Conservation (phyloP, 108 stramenopile genomes). For the Chaetoceros tenuissimus region DNA sequence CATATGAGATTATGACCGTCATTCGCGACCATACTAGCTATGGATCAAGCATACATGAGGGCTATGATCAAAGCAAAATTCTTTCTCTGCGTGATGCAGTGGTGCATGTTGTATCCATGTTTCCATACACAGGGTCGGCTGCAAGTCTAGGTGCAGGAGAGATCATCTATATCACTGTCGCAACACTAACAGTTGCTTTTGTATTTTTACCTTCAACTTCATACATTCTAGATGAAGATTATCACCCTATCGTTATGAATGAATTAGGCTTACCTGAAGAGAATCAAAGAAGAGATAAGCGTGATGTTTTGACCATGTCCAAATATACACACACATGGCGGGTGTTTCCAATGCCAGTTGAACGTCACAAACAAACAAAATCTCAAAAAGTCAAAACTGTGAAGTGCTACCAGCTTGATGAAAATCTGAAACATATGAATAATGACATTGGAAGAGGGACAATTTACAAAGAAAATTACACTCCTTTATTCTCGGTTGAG, state of each 20-base stretch:
- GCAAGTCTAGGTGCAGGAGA: slow-evolving; percentile 59
- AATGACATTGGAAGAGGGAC: slow-evolving; percentile 17
- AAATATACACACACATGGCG: slow-evolving; percentile 55
- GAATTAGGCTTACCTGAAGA: slow-evolving; percentile 21
- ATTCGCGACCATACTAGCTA: no score
- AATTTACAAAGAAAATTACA: slow-evolving; percentile 44
- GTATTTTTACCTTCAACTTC: slow-evolving; percentile 64
- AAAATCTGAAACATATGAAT: background rate
- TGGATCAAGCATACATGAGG: slow-evolving; percentile 6
- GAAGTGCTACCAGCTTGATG: background rate
- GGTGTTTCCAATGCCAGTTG: slow-evolving; percentile 62
- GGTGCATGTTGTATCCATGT: slow-evolving; percentile 17
- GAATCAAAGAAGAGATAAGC: slow-evolving; percentile 56
- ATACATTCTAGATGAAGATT: slow-evolving; percentile 24
- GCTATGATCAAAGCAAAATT: slow-evolving; percentile 1
- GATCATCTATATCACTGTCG: slow-evolving; percentile 57
- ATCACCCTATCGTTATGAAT: slow-evolving; percentile 19
- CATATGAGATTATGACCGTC: slow-evolving; percentile 11
- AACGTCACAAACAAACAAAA: background rate
- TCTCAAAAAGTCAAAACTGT: background rate
- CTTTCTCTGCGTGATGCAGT: slow-evolving; percentile 20
- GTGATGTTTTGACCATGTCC: slow-evolving; percentile 43
- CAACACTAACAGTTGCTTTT: slow-evolving; percentile 54
- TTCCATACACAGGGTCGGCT: slow-evolving; percentile 58
- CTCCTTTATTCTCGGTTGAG: slow-evolving; percentile 83